Base-by-base conservation (phyloP, 2,329 filamentous ascomycete genomes). In the Penicillium corylophilum region DNA sequence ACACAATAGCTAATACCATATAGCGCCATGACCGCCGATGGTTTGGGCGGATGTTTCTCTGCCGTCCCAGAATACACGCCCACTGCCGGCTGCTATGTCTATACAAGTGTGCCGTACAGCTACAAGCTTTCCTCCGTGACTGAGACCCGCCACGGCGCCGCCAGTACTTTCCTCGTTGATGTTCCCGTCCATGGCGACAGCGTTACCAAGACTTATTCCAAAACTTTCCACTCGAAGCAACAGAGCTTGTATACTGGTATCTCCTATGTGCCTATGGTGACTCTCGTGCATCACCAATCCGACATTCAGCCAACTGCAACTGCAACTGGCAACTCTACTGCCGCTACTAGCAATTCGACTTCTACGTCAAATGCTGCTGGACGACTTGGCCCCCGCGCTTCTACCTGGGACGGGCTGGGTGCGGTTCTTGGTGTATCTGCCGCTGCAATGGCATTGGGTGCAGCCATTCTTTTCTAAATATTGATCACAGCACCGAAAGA, bases 341-440 rank as follows among this genome's bases (percentile, higher is more conserved):
- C 40, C 10, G 23, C 44, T 20, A 26, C 36, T 2, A 22, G 26
- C 13, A 44, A 40, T 16, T 8, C 39, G 12, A 39, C 52, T 13
- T 26, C 52, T 48, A 54, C 52, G n/a, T 43, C 48, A 8, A 54
- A 54, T 44, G 52, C 36, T n/a, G 52, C 52, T 7, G 48, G 36
- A 3, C 48, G 48, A 31, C 13, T 51, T 15, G 26, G 12, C 26
- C 28, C 35, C 8, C 6, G 45, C 8, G 35, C 22, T 1, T 43
- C 45, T 15, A n/a, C 23, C 12, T 51, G 41, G 48, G 24, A 46
- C 33, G 52, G 48, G 13, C 2, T 54, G n/a, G 38, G 24, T 24
- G 36, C 35, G 35, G 38, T 51, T 4, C 20, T 51, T 22, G 48
- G 52, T 28, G 22, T 54, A 28, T 48, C 36, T 20, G 38, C 24